A percentile compares a stretch with the other conserved stretches of the same genome.
These are phyloP conservation scores for Globisporangium emineosum DNA, from an alignment of 352 stramenopile genomes.

Conservation along the genomic window DNA sequence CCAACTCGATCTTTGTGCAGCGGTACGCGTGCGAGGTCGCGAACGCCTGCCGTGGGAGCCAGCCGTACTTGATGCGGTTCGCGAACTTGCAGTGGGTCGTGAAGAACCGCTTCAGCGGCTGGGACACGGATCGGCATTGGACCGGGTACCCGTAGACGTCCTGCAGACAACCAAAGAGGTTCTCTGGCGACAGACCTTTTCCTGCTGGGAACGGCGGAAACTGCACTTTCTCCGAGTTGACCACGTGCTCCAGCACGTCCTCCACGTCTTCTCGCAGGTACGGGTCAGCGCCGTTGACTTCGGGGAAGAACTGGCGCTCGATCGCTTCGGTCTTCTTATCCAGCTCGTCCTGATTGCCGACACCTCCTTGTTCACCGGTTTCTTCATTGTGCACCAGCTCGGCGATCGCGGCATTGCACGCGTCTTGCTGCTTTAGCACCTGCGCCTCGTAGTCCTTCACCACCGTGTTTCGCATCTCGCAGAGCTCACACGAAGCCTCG, in stretches of 20 bases:
- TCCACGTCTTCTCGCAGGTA: neutral
- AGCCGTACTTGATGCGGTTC: slow-evolving; percentile 9
- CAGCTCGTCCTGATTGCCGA: neutral
- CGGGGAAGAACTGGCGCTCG: slow-evolving; percentile 1
- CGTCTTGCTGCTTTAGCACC: neutral
- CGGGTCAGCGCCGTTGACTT: neutral
- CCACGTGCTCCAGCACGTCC: neutral
- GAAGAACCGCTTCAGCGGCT: slow-evolving; percentile 8
- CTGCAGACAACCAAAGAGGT: slow-evolving; percentile 3
- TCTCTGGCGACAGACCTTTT: neutral
- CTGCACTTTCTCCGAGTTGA: neutral
- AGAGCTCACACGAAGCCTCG: neutral
- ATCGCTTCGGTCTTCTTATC: neutral
- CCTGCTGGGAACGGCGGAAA: slow-evolving; percentile 4
- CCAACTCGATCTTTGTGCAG: neutral
- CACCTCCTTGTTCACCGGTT: neutral
- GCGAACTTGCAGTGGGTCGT: neutral
- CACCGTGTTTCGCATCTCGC: neutral
- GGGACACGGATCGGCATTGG: slow-evolving; percentile 3
- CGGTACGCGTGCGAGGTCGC: neutral
- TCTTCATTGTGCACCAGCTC: neutral
- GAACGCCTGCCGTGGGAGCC: slow-evolving; percentile 8
- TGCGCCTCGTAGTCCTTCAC: slow-evolving; percentile 1
- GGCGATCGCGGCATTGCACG: neutral
- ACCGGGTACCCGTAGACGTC: slow-evolving; percentile 5